These are phyloP conservation scores for Penicillium paneum DNA, from an alignment of 2,329 filamentous ascomycete genomes.

Conservation along the genomic window DNA sequence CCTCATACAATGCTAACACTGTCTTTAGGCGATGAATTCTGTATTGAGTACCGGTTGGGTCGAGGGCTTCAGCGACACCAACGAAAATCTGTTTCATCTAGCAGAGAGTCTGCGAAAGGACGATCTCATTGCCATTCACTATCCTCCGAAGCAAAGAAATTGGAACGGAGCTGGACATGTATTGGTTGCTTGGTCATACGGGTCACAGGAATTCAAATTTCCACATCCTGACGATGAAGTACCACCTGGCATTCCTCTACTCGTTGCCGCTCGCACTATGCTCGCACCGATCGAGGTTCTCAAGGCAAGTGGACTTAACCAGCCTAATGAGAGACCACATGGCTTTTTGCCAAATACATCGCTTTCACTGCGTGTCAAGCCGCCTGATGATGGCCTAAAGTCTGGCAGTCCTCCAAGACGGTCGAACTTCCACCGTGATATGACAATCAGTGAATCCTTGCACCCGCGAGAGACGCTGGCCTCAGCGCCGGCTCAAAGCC, in stretches of 20 bases:
- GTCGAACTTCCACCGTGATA: not conserved
- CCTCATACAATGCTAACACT: not conserved
- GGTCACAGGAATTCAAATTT: constrained; percentile 26
- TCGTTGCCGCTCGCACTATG: constrained; percentile 20
- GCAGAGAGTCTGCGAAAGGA: constrained; percentile 26
- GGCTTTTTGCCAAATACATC: not conserved
- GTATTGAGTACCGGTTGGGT: constrained; percentile 31
- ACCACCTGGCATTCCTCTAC: constrained; percentile 16
- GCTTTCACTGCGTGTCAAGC: not conserved
- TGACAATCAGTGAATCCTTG: not conserved
- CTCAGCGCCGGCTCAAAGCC: not conserved
- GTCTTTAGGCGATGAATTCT: not conserved
- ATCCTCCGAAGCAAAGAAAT: constrained; percentile 7
- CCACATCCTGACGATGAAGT: not conserved
- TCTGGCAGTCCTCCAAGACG: not conserved
- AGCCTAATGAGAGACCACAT: too few species aligned
- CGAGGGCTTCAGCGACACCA: constrained; percentile 34
- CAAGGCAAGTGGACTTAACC: not conserved
- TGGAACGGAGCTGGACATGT: constrained; percentile 3
- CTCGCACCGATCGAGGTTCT: not conserved
- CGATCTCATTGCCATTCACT: constrained; percentile 31
- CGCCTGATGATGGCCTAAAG: not conserved
- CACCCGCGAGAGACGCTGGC: not conserved
- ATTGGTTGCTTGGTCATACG: constrained; percentile 31
- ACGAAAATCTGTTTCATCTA: constrained; percentile 25